A percentile compares a stretch with the other conserved stretches of the same genome.
phyloP scores from a whole-genome alignment of 805 yeast species.

The Isabelozyma heimii region DNA sequence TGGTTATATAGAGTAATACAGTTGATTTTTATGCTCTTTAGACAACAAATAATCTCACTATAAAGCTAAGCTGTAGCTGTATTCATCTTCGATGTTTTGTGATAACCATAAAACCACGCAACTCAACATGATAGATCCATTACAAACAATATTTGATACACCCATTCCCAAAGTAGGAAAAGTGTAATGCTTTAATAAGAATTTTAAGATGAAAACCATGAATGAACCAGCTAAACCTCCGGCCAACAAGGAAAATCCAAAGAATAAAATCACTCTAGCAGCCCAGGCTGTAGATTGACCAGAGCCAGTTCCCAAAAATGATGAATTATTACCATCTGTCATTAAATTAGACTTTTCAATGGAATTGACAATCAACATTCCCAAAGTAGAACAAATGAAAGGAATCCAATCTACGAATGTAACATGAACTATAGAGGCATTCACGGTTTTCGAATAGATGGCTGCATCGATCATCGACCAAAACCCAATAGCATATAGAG shows the following conservation, averaged over 20 bases:
- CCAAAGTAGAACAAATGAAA: conserved; percentile 79
- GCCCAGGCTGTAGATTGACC: conserved; percentile 75
- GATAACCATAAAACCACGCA: conserved; percentile 90
- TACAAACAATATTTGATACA: conserved; percentile 77
- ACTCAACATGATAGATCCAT: conserved; percentile 79
- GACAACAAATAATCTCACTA: conserved; percentile 24
- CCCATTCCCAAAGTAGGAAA: conserved; percentile 97
- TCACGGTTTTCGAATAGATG: conserved; percentile 76
- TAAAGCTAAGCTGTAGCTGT: conserved; percentile 84
- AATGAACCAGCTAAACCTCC: conserved; percentile 93
- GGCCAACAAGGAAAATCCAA: conserved; percentile 90
- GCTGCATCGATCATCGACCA: conserved; percentile 91
- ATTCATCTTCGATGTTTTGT: conserved; percentile 94
- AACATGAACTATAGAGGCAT: conserved; percentile 84
- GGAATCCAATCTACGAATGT: conserved; percentile 97
- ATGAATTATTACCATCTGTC: conserved; percentile 30
- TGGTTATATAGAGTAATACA: background rate
- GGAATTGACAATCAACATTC: conserved; percentile 79
- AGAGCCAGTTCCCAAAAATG: conserved; percentile 39
- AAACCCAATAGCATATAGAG: conserved; percentile 78
- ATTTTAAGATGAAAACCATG: conserved; percentile 83
- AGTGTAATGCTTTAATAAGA: conserved; percentile 69
- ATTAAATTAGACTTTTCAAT: conserved; percentile 67
- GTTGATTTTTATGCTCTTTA: background rate
- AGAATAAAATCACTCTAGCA: conserved; percentile 83